Conservation (phyloP, 495 filamentous ascomycete species). For the Trichoderma gamsii region DNA sequence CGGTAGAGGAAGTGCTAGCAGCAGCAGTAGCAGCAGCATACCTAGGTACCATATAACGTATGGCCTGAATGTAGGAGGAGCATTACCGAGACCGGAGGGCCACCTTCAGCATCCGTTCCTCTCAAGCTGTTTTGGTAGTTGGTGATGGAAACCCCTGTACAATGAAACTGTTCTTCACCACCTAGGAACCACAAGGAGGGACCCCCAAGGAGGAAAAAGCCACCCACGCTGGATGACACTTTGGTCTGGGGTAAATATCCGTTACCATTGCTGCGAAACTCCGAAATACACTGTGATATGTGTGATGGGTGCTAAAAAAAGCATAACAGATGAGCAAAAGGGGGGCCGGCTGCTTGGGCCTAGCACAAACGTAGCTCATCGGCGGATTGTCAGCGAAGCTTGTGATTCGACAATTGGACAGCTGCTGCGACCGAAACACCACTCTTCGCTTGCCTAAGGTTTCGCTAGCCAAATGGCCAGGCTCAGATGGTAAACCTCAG, state of each 20-base stretch:
- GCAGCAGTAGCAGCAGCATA: neutral
- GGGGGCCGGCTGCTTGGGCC: neutral
- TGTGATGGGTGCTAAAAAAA: conserved; percentile 1
- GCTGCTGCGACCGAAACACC: neutral
- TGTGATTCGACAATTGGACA: conserved; percentile 17
- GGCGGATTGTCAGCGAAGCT: neutral
- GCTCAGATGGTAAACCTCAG: neutral
- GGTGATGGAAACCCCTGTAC: neutral
- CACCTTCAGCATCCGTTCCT: neutral
- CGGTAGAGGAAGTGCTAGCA: neutral
- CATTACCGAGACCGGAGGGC: neutral
- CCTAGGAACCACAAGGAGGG: neutral
- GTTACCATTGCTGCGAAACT: neutral
- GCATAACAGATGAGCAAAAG: neutral
- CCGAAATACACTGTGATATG: conserved; percentile 2
- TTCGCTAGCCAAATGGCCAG: conserved; percentile 11
- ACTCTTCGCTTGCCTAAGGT: neutral
- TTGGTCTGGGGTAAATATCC: conserved; percentile 6
- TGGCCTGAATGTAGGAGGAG: neutral
- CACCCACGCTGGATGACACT: neutral
- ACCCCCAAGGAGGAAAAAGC: neutral
- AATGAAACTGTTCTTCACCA: neutral
- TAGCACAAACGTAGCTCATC: conserved; percentile 1
- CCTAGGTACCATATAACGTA: neutral
- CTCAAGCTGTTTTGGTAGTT: neutral